Evolutionary conservation across 441 rosid species (phyloP).

Genomic region (Dalechampia spathulata): DNA sequence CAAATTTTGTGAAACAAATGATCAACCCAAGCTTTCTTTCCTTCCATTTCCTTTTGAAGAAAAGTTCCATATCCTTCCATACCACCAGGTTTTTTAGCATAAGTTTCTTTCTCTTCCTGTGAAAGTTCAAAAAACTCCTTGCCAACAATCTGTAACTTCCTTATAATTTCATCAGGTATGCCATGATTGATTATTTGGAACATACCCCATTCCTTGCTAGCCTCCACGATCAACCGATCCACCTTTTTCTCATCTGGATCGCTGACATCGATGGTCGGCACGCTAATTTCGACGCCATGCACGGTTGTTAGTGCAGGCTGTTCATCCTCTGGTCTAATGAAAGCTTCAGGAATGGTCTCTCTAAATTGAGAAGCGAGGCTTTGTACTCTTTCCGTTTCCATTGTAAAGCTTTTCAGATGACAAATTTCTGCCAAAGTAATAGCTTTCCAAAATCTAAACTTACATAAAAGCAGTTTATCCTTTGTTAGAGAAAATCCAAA

Average conservation of each 20-base stretch:
- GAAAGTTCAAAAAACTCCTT: conserved; percentile 62
- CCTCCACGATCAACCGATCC: conserved; percentile 14
- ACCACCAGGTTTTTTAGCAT: conserved; percentile 35
- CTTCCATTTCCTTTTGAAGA: conserved; percentile 45
- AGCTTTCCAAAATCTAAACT: too few species aligned
- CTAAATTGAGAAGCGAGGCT: conserved; percentile 3
- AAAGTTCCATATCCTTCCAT: conserved; percentile 66
- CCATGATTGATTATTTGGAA: conserved; percentile 35
- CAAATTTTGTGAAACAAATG: conserved; percentile 74
- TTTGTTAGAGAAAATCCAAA: too few species aligned
- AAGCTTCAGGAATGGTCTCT: conserved; percentile 24
- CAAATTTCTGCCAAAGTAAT: too few species aligned
- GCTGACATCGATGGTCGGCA: conserved; percentile 27
- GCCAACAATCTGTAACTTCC: conserved; percentile 42
- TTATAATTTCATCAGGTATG: conserved; percentile 30
- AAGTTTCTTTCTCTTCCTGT: conserved; percentile 48
- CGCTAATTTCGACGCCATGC: conserved; percentile 9
- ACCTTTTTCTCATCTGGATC: conserved; percentile 21
- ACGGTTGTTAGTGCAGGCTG: conserved; percentile 23
- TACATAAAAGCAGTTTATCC: too few species aligned
- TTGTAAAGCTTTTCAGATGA: too few species aligned
- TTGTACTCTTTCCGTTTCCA: conserved; percentile 14
- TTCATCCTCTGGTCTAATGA: conserved; percentile 19
- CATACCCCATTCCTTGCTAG: conserved; percentile 34
- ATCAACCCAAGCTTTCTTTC: conserved; percentile 72